Evolutionary conservation across 2,329 filamentous ascomycete genomes (phyloP).

Genomic region (Epichloe festucae): DNA sequence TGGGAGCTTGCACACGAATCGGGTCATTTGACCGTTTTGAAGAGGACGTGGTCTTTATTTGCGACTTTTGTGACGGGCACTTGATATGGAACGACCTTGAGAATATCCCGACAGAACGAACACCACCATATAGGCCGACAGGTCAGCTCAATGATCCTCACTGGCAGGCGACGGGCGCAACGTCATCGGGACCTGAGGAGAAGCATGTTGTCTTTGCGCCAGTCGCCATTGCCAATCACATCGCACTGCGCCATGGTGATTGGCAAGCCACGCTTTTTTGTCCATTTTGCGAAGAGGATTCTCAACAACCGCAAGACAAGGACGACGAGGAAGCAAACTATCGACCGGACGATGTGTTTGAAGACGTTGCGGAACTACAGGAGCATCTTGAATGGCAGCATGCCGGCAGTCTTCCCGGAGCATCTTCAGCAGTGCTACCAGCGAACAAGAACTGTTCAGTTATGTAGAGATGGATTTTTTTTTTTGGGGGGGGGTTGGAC

Average conservation of each 20-base stretch:
- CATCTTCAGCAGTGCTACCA: constrained; percentile 20
- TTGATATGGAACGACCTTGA: constrained; percentile 45
- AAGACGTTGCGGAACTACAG: constrained; percentile 24
- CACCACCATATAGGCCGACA: constrained; percentile 15
- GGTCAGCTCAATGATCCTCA: constrained; percentile 19
- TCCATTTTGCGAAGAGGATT: too few species aligned
- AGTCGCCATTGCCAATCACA: constrained; percentile 44
- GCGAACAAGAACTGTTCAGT: constrained; percentile 28
- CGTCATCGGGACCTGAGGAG: constrained; percentile 25
- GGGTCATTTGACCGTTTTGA: constrained; percentile 46
- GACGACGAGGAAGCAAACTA: too few species aligned
- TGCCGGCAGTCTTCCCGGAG: constrained; percentile 24
- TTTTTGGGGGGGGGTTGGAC: too few species aligned
- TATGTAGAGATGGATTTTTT: constrained; percentile 23
- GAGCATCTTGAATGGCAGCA: constrained; percentile 47
- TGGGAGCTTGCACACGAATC: constrained; percentile 36
- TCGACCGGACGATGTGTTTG: too few species aligned
- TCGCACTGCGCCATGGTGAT: constrained; percentile 34
- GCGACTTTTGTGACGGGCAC: constrained; percentile 49
- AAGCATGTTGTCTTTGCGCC: constrained; percentile 44
- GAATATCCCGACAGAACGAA: constrained; percentile 35
- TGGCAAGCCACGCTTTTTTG: constrained; percentile 35
- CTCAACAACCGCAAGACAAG: too few species aligned
- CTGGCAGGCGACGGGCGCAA: constrained; percentile 39
- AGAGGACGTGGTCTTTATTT: constrained; percentile 42